Base-by-base conservation (phyloP, 495 filamentous ascomycete species). In the Penicillium atrosanguineum region DNA sequence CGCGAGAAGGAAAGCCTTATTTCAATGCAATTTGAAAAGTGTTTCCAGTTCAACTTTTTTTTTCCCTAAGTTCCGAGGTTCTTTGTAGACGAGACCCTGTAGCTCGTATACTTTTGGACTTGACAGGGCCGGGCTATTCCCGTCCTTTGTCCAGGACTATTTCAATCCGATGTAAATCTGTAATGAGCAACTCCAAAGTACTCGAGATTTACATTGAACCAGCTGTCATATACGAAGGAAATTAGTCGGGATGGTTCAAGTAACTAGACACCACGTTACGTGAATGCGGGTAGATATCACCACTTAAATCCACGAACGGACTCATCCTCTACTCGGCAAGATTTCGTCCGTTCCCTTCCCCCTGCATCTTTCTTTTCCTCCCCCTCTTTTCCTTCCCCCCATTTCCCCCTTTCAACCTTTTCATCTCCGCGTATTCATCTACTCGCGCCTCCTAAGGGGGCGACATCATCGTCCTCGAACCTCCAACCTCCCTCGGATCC, bases 201-300 rank as follows among this genome's bases (percentile, higher is more conserved):
- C 5, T 23, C 23, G 23, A 2, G 2, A 23, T 23, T 23, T 23
- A 23, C 23, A 23, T 2, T 5, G n/a, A 23, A 23, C 23, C 2
- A 2, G 2, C 5, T 23, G 23, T 5, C 23, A 23, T 2, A 23
- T 2, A 23, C 5, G 23, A 23, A 23, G 23, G 23, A 23, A 23
- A 23, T 23, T 23, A 23, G 23, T 2, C 23, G 23, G 23, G 23
- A 14, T 34, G 31, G 31, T 15, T 34, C 12, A 12, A 34, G 11
- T 3, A 1, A 31, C 7, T 14, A 14, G 31, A 34, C 9, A 34
- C 31, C 3, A 28, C 44, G 29, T 46, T 46, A 38, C 43, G 50
- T 40, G 31, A 41, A 53, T 47, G 53, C 63, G 63, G 63, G 63
- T 66, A 66, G 60, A 50, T 66, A 66, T 63, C 63, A 65, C 51